Percentiles rank a stretch among this genome's conserved stretches.
Evolutionary conservation across 352 stramenopile species (phyloP).

Genomic region (Elongisporangium prolatum): DNA sequence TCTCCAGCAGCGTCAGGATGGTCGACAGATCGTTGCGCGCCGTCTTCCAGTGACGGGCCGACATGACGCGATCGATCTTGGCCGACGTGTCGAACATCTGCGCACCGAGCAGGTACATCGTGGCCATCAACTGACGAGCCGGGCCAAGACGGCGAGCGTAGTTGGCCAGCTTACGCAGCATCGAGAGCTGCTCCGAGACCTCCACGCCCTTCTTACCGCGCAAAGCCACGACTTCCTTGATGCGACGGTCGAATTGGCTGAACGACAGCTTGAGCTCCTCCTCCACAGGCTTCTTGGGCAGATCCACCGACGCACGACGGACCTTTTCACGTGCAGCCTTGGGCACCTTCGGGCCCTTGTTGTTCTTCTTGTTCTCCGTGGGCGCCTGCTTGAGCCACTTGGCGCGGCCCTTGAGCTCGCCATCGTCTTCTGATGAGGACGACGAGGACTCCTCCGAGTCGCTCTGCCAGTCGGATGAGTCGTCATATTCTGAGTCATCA

Average conservation of each 20-base stretch:
- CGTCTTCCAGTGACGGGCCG: constrained; percentile 67
- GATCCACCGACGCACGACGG: constrained; percentile 36
- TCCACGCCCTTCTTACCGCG: constrained; percentile 83
- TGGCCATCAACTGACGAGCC: constrained; percentile 68
- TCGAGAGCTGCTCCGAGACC: constrained; percentile 58
- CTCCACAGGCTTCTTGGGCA: constrained; percentile 56
- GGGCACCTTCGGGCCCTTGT: constrained; percentile 31
- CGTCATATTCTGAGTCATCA: constrained; percentile 35
- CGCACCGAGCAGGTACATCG: constrained; percentile 79
- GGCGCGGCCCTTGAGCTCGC: constrained; percentile 93
- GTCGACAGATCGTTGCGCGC: constrained; percentile 56
- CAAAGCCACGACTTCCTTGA: constrained; percentile 83
- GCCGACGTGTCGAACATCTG: constrained; percentile 79
- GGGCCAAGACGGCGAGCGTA: constrained; percentile 73
- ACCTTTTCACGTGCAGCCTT: constrained; percentile 51
- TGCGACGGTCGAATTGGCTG: constrained; percentile 75
- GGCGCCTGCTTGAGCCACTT: constrained; percentile 94
- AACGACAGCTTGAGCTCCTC: constrained; percentile 79
- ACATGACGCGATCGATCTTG: constrained; percentile 87
- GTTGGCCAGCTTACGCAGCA: constrained; percentile 75
- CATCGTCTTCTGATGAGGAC: constrained; percentile 73
- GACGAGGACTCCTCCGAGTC: constrained; percentile 53
- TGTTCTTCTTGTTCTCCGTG: constrained; percentile 57
- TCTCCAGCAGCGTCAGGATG: constrained; percentile 73
- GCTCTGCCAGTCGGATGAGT: constrained; percentile 35